A percentile compares a stretch with the other conserved stretches of the same genome.
Conservation (phyloP, 306 rosid genomes). For the Ormosia emarginata region DNA sequence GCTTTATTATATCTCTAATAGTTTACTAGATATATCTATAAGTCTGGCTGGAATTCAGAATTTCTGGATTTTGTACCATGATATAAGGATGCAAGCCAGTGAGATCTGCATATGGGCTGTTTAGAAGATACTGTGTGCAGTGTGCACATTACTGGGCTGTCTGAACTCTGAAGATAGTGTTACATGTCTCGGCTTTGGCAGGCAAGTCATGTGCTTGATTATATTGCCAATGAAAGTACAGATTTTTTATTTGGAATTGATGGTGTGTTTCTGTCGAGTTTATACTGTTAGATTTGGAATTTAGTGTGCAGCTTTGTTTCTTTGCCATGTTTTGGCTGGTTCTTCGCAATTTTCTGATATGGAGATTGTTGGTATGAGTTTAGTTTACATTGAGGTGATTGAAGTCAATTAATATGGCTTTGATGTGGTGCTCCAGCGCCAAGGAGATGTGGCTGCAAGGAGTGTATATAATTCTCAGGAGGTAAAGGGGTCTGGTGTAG, state of each 20-base stretch:
- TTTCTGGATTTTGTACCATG: background rate
- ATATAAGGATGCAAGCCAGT: background rate
- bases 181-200: too few species aligned
- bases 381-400: background rate
- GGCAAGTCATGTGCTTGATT: background rate
- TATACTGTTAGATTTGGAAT: background rate
- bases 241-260: background rate
- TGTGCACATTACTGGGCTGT: background rate
- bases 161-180: too few species aligned
- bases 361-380: background rate
- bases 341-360: background rate
- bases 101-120: background rate
- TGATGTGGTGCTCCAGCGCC: background rate
- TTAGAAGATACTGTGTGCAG: background rate
- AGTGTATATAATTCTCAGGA: background rate
- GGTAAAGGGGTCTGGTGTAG: background rate
- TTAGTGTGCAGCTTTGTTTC: background rate
- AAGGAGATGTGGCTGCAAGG: too few species aligned
- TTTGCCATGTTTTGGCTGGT: background rate
- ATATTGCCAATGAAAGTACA: background rate
- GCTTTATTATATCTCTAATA: too few species aligned
- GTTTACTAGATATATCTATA: background rate
- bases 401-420: background rate
- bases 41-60: background rate
- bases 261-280: background rate